These are phyloP conservation scores for Roridomyces roridus DNA, from an alignment of 768 basidiomycete genomes.

Conservation along the genomic window DNA sequence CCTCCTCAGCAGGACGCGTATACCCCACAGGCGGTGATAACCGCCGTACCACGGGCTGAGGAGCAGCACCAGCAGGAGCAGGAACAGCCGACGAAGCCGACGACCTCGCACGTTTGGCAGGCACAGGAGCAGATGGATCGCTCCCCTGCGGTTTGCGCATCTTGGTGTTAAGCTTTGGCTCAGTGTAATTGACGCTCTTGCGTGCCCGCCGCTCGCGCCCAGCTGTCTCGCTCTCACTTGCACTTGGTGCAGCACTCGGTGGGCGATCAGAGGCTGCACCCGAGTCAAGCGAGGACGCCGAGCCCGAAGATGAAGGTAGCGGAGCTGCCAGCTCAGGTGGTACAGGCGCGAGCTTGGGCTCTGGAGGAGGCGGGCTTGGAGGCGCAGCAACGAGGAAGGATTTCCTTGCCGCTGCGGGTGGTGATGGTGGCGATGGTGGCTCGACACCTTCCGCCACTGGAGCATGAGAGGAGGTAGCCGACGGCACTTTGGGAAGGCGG, in stretches of 20 bases:
- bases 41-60: conserved; percentile 16
- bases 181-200: conserved; percentile 86
- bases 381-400: conserved; percentile 33
- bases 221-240: conserved; percentile 35
- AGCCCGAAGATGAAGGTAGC: conserved; percentile 15
- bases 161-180: conserved; percentile 91
- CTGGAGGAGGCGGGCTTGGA: conserved; percentile 26
- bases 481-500: conserved; percentile 19
- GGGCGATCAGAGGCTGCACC: no score
- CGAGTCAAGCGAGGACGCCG: conserved; percentile 21
- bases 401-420: no score
- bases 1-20: conserved; percentile 24
- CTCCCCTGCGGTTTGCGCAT: conserved; percentile 84
- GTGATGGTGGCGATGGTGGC: no score
- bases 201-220: conserved; percentile 65
- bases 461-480: background rate
- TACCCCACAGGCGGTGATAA: conserved; percentile 29
- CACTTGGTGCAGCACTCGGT: no score
- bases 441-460: background rate
- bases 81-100: conserved; percentile 50
- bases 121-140: conserved; percentile 33
- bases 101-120: conserved; percentile 55
- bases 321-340: background rate
- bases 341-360: conserved; percentile 21
- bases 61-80: conserved; percentile 38